Evolutionary conservation across 352 stramenopile species (phyloP), one percentile per base, ranked within the genome.

Genomic region (Pythium insidiosum): DNA sequence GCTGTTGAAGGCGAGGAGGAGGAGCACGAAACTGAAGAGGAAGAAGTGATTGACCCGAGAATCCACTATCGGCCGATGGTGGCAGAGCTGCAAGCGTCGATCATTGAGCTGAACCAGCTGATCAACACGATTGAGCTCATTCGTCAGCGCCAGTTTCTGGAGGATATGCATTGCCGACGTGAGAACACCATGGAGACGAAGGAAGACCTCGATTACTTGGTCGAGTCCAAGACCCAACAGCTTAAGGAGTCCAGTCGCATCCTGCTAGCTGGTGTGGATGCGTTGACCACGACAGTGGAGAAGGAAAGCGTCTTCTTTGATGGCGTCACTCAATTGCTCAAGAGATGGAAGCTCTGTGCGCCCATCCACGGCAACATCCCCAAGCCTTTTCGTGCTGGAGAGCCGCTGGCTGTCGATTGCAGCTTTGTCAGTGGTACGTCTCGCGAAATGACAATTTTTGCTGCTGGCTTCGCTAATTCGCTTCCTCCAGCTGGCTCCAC

Each of bases 61-160:
- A 80, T 90, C 42, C 69, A 94, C 59, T 94, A 94, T 49, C 72
- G 68, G 1, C 77, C 82, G 7, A 90, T 94, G 73, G 82, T 94
- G 43, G 39, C 61, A 4, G 81, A 94, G 54, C 67, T 94, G 2
- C 81, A 94, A 48, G 69, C 66, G 0, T 77, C 78, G 21, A 66
- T 87, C 23, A 76, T 79, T 9, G 81, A 91, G 38, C 59, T 91
- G 22, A 76, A 91, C 43, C 78, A 94, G 52, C 58, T 94, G 11
- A 89, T 94, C 45, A 91, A 91, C 57, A 88, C 81, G 16, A 89
- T 94, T 38, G 81, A 94, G 47, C 51, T 94, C 31, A 87, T 94
- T 26, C 70, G 77, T 4, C 62, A 70, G 38, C 76, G 68, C 10
- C 74, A 89, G 34, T 94, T 83, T 41, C 45, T 94, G 35, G 78